These are phyloP conservation scores for Nyssa sinensis DNA, from an alignment of 148 eudicot species.

Conservation along the genomic window DNA sequence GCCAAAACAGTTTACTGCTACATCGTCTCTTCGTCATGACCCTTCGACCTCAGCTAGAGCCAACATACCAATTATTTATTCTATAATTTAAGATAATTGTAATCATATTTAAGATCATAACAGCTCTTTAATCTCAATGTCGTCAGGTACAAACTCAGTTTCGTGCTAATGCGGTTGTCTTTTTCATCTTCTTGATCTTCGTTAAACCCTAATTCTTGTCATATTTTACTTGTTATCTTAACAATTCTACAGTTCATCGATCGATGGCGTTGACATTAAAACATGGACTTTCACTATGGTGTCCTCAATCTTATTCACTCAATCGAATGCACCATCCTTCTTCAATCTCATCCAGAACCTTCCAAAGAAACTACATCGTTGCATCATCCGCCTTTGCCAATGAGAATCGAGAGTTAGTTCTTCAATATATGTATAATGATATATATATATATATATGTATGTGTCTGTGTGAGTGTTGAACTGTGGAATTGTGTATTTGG, in stretches of 20 bases:
- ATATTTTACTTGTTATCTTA: not conserved
- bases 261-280: slow-evolving; percentile 65
- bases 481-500: slow-evolving; percentile 6
- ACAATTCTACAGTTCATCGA: slow-evolving; percentile 39
- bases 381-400: slow-evolving; percentile 72
- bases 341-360: slow-evolving; percentile 41
- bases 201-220: slow-evolving; percentile 1
- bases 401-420: slow-evolving; percentile 76
- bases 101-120: too few relatives aligned
- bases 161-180: not conserved
- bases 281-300: slow-evolving; percentile 50
- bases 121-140: slow-evolving; percentile 19
- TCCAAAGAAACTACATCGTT: slow-evolving; percentile 46
- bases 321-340: slow-evolving; percentile 24
- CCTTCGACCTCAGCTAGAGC: slow-evolving; percentile 24
- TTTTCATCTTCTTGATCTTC: not conserved
- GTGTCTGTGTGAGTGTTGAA: not conserved
- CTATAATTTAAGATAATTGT: not conserved
- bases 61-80: not conserved
- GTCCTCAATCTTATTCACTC: slow-evolving; percentile 45
- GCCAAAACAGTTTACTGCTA: not conserved
- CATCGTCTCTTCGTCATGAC: slow-evolving; percentile 7
- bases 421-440: not conserved
- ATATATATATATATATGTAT: not conserved
- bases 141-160: slow-evolving; percentile 32